phyloP scores from a whole-genome alignment of 192 early-diverging fungal species.

The Neocallimastix lanati region DNA sequence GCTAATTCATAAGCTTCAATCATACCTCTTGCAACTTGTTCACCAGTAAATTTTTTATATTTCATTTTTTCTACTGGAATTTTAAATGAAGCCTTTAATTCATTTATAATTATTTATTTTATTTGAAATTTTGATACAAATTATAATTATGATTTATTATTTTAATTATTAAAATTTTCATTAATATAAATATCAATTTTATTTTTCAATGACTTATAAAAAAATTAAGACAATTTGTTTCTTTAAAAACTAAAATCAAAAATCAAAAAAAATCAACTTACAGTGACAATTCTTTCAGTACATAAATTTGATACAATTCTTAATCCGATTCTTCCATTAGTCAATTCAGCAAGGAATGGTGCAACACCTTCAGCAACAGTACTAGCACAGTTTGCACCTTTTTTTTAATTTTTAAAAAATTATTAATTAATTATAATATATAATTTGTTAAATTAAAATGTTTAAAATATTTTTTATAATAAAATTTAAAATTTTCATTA shows the following conservation, averaged over 20 bases:
- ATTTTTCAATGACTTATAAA: too few species aligned
- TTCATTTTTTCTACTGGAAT: constrained; percentile 34
- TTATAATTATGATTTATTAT: too few species aligned
- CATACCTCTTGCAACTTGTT: constrained; percentile 37
- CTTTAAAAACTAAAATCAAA: too few species aligned
- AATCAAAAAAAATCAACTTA: neutral
- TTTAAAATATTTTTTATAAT: neutral
- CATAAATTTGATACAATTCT: constrained; percentile 51
- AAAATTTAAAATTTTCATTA: too few species aligned
- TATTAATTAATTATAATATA: too few species aligned
- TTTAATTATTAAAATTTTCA: too few species aligned
- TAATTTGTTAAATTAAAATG: too few species aligned
- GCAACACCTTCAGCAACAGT: constrained; percentile 52
- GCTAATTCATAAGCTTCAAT: constrained; percentile 56
- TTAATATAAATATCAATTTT: too few species aligned
- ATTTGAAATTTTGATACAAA: too few species aligned
- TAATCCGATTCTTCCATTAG: constrained; percentile 35
- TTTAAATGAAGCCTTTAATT: constrained; percentile 26
- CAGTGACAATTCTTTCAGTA: constrained; percentile 40
- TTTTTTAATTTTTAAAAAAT: too few species aligned
- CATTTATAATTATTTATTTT: too few species aligned
- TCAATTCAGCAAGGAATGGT: constrained; percentile 28
- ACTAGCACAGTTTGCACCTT: constrained; percentile 40
- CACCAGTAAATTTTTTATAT: constrained; percentile 46
- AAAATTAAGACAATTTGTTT: too few species aligned